A percentile compares a stretch with the other conserved stretches of the same genome.
Conservation (phyloP, 78 protist species). For the Chrysochromulina tobinii region DNA sequence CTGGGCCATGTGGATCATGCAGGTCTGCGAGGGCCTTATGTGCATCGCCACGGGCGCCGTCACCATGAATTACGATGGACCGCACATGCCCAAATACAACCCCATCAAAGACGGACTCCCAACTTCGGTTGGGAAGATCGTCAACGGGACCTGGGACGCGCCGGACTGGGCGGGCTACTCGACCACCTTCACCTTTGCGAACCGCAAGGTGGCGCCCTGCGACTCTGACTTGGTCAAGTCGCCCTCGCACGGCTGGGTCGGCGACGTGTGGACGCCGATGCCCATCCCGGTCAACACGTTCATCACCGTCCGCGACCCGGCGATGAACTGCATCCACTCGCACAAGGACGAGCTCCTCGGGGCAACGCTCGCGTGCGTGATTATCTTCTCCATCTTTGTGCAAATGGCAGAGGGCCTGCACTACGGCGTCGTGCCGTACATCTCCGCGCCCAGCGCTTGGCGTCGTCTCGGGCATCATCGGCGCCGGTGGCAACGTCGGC, state of each 20-base stretch:
- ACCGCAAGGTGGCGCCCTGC: not conserved
- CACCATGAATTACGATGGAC: not conserved
- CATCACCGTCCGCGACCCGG: not conserved
- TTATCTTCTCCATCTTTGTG: slow-evolving; percentile 5
- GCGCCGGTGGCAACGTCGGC: slow-evolving; percentile 26
- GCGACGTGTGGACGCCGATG: not conserved
- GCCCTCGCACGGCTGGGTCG: not conserved
- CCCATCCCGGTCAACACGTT: not conserved
- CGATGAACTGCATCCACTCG: not conserved
- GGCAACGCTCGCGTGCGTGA: not conserved
- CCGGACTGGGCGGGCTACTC: not conserved
- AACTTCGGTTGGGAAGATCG: too few relatives aligned
- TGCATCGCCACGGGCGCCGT: not conserved
- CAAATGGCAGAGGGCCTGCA: slow-evolving; percentile 32
- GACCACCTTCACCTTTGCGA: too few relatives aligned
- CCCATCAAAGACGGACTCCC: not conserved
- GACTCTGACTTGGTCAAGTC: not conserved
- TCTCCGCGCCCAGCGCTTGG: not conserved
- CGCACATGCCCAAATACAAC: too few relatives aligned
- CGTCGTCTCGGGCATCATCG: slow-evolving; percentile 5
- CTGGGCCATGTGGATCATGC: not conserved
- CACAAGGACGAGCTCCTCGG: not conserved
- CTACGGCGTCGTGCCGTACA: slow-evolving; percentile 7
- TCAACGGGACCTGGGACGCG: too few relatives aligned
- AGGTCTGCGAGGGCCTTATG: not conserved